Evolutionary conservation across 257 asterid species (phyloP), one percentile per base, ranked within the genome.

Genomic region (Plectranthus barbatus): DNA sequence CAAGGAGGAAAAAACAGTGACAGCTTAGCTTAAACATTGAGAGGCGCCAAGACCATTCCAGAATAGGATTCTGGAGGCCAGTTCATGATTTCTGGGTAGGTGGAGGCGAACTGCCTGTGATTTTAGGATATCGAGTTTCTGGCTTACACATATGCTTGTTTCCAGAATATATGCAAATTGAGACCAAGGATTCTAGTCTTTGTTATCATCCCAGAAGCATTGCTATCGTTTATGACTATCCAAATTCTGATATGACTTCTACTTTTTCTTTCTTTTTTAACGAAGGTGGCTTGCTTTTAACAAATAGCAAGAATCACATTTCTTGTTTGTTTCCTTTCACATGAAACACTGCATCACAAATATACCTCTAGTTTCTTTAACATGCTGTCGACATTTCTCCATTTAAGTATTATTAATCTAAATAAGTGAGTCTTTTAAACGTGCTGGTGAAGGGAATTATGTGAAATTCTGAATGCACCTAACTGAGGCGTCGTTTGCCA

Each of bases 1-100:
- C 95, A 59, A 91, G 91, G 74, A 84, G 91, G 67, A 75, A 82
- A 77, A 76, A 79, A 60, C 73, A 68, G 29, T 70, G 57, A 68
- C 61, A 31, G 33, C 60, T 26, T 46, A 70, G 58, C 37, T 58
- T 18, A 7, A 13, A 42, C 41, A 20, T 42, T 4, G 5, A 2
- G 7, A 39, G 13, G 8, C 44, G n/a, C 47, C 44, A 21, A 29
- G 14, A 12, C 5, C 23, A 8, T 47, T 56, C 36, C 41, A 31
- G 6, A 46, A 5, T 23, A 17, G 52, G 52, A 18, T 23, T 48
- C 51, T 56, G 11, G 66, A 47, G 39, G 51, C 36, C 17, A 40
- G 31, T 42, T 31, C 51, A n/a, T n/a, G n/a, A n/a, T 15, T 31
- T 23, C 46, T 9, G 42, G 49, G 59, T 36, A n/a, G 34, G 52